Percentiles rank a stretch among this genome's conserved stretches.
Conservation (phyloP, 1,139 yeast genomes). For the Scheffersomyces lignicola region DNA sequence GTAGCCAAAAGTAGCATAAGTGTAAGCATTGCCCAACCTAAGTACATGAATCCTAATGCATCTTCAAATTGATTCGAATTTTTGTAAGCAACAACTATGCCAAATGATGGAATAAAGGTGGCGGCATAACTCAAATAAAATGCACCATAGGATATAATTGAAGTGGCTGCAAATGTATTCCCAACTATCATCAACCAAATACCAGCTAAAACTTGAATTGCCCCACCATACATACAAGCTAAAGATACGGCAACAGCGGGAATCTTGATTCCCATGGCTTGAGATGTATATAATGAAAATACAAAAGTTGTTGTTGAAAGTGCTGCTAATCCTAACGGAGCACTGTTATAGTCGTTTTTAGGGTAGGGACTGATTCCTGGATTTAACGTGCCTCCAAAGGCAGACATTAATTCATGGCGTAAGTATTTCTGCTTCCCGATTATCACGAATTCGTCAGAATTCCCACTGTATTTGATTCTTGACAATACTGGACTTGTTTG, state of each 20-base stretch:
- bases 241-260: constrained; percentile 45
- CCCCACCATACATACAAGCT: constrained; percentile 47
- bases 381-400: constrained; percentile 41
- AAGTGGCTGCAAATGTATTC: constrained; percentile 43
- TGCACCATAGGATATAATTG: constrained; percentile 43
- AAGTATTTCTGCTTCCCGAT: constrained; percentile 26
- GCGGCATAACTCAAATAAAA: constrained; percentile 44
- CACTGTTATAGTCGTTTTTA: constrained; percentile 47
- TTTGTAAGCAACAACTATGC: constrained; percentile 58
- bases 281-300: constrained; percentile 42
- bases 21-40: constrained; percentile 47
- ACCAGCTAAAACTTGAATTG: constrained; percentile 49
- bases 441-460: constrained; percentile 14
- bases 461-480: constrained; percentile 9
- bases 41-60: constrained; percentile 42
- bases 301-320: constrained; percentile 52
- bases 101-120: constrained; percentile 34
- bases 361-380: constrained; percentile 28
- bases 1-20: constrained; percentile 39
- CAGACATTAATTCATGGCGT: constrained; percentile 32
- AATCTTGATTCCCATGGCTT: constrained; percentile 36
- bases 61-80: constrained; percentile 26
- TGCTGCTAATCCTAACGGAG: constrained; percentile 59
- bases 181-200: constrained; percentile 47
- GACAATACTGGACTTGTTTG: not conserved